Evolutionary conservation across 768 basidiomycete genomes (phyloP).

Genomic region (Zangia roseola): DNA sequence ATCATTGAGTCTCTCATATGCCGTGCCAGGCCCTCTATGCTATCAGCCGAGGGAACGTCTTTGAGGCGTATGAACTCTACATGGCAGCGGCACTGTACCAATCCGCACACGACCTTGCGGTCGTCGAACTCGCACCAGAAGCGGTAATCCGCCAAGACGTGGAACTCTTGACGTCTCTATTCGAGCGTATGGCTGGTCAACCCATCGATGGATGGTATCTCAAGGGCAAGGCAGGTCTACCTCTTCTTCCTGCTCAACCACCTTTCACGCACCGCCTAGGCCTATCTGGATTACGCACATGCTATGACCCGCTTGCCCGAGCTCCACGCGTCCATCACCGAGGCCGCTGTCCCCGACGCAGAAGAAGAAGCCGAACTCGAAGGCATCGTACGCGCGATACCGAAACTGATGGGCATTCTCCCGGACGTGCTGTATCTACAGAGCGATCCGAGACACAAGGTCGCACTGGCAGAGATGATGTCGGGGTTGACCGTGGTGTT

Average conservation of each 20-base stretch:
- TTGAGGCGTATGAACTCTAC: constrained; percentile 75
- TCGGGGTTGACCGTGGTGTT: constrained; percentile 56
- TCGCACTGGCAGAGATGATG: constrained; percentile 74
- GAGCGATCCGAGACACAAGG: constrained; percentile 61
- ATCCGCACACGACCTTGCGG: constrained; percentile 80
- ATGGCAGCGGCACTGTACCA: constrained; percentile 67
- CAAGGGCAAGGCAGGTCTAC: constrained; percentile 68
- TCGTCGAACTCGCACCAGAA: constrained; percentile 85
- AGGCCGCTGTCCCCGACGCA: constrained; percentile 45
- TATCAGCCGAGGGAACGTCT: constrained; percentile 58
- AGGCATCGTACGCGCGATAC: constrained; percentile 55
- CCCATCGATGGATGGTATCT: constrained; percentile 75
- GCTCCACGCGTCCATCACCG: constrained; percentile 44
- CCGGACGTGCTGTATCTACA: constrained; percentile 65
- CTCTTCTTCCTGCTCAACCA: constrained; percentile 1
- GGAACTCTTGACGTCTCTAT: constrained; percentile 65
- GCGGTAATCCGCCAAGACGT: constrained; percentile 61
- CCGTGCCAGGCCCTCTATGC: constrained; percentile 61
- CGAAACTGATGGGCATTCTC: constrained; percentile 63
- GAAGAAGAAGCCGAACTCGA: constrained; percentile 55
- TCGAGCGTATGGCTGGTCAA: constrained; percentile 57
- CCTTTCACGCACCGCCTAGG: constrained; percentile 37
- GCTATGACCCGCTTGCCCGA: constrained; percentile 60
- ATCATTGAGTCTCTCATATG: neutral
- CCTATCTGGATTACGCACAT: constrained; percentile 70